A percentile compares a stretch with the other conserved stretches of the same genome.
Evolutionary conservation across 2,329 filamentous ascomycete species (phyloP).

Genomic region (Curvularia sp.): DNA sequence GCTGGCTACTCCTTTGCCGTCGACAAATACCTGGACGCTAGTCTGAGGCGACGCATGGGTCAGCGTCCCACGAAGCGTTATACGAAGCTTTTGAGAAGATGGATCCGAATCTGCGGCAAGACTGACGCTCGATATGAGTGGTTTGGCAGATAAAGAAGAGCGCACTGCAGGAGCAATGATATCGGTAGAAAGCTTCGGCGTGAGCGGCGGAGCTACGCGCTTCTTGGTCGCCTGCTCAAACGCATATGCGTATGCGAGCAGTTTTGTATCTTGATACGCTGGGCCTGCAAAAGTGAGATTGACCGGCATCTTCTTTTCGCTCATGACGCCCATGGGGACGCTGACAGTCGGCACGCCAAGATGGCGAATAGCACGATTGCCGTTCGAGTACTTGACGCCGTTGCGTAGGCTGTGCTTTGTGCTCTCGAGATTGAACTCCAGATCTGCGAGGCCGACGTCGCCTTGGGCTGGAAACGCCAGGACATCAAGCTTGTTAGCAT

Average conservation of each 20-base stretch:
- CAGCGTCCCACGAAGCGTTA: conserved; percentile 9
- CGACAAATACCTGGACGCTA: conserved; percentile 27
- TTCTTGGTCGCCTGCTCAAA: conserved; percentile 29
- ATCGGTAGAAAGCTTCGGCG: conserved; percentile 23
- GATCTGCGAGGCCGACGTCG: conserved; percentile 59
- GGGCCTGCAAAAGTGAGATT: conserved; percentile 61
- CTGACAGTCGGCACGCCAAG: conserved; percentile 63
- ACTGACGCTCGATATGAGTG: background rate
- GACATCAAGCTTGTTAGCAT: conserved; percentile 51
- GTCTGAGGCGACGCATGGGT: background rate
- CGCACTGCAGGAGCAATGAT: background rate
- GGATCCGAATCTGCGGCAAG: background rate
- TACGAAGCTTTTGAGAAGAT: background rate
- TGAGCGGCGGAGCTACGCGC: conserved; percentile 23
- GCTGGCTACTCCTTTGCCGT: conserved; percentile 23
- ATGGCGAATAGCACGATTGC: conserved; percentile 61
- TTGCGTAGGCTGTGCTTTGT: conserved; percentile 54
- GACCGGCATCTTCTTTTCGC: conserved; percentile 58
- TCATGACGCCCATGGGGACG: conserved; percentile 61
- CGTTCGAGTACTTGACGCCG: conserved; percentile 62
- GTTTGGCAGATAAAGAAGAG: background rate
- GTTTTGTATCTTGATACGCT: conserved; percentile 55
- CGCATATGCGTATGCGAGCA: conserved; percentile 36
- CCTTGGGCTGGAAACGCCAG: conserved; percentile 60
- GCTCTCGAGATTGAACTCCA: conserved; percentile 51